These are phyloP conservation scores for Zoysia japonica DNA, from an alignment of 176 grass and related monocot genomes.

Conservation along the genomic window DNA sequence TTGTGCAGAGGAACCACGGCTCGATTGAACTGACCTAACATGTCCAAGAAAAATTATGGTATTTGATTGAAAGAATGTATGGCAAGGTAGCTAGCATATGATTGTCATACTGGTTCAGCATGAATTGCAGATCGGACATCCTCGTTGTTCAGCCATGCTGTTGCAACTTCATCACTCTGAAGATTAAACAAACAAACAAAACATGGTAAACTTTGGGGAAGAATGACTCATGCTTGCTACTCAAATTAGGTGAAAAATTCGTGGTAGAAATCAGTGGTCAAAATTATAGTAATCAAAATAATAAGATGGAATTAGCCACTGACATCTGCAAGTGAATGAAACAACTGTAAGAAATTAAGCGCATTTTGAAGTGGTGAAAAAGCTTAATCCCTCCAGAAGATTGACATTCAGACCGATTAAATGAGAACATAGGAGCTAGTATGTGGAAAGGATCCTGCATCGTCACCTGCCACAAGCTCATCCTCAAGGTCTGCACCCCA, in stretches of 20 bases:
- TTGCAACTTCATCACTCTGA: conserved; percentile 86
- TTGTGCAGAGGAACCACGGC: conserved; percentile 63
- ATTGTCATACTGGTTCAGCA: conserved; percentile 67
- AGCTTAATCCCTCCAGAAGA: too few relatives aligned
- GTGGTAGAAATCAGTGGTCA: too few relatives aligned
- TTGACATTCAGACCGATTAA: too few relatives aligned
- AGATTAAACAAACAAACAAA: conserved; percentile 24
- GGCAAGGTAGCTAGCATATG: not conserved
- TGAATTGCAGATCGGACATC: conserved; percentile 86
- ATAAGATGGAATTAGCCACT: too few relatives aligned
- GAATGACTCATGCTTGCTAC: not conserved
- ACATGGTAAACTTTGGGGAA: not conserved
- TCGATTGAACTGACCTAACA: conserved; percentile 62
- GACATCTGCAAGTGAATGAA: too few relatives aligned
- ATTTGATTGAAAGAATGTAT: conserved; percentile 3
- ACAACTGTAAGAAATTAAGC: too few relatives aligned
- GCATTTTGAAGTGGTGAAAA: too few relatives aligned
- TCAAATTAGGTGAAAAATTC: not conserved
- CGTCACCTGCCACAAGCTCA: too few relatives aligned
- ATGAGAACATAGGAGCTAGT: too few relatives aligned
- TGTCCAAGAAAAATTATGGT: conserved; percentile 17
- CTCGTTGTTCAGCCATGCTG: conserved; percentile 75
- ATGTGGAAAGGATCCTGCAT: too few relatives aligned
- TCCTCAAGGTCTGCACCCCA: too few relatives aligned
- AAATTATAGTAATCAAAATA: too few relatives aligned